Evolutionary conservation across 768 basidiomycete species (phyloP).

Genomic region (Aureoboletus auriporus): DNA sequence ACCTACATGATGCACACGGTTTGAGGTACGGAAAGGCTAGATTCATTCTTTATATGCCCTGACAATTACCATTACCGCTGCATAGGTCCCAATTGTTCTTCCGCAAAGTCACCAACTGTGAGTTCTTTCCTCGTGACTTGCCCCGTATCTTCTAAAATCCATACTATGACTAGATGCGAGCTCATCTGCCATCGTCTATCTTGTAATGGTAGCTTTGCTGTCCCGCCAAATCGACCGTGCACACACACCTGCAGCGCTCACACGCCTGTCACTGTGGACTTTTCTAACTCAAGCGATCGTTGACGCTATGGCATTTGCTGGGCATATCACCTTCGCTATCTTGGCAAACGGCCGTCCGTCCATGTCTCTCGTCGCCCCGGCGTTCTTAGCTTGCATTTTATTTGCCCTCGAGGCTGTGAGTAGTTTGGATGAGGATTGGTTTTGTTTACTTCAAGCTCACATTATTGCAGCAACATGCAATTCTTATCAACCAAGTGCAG

Average conservation of each 20-base stretch:
- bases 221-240: constrained; percentile 72
- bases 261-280: constrained; percentile 78
- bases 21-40: constrained; percentile 49
- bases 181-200: constrained; percentile 59
- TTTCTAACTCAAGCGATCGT: constrained; percentile 76
- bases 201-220: constrained; percentile 61
- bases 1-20: constrained; percentile 62
- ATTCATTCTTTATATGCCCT: neutral
- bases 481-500: constrained; percentile 79
- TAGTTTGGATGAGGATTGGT: constrained; percentile 3
- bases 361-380: constrained; percentile 76
- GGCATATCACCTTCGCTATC: constrained; percentile 85
- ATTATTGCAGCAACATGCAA: constrained; percentile 68
- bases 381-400: constrained; percentile 75
- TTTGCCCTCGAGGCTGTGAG: constrained; percentile 82
- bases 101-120: constrained; percentile 68
- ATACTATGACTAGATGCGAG: constrained; percentile 58
- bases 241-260: constrained; percentile 73
- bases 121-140: constrained; percentile 12
- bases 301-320: constrained; percentile 83
- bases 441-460: neutral
- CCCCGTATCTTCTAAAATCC: constrained; percentile 4
- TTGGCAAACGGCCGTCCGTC: constrained; percentile 80
- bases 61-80: neutral
- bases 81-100: constrained; percentile 60